Percentiles rank a stretch among this genome's conserved stretches.
Evolutionary conservation across 306 rosid genomes (phyloP).

Genomic region (Citrullus colocynthis): DNA sequence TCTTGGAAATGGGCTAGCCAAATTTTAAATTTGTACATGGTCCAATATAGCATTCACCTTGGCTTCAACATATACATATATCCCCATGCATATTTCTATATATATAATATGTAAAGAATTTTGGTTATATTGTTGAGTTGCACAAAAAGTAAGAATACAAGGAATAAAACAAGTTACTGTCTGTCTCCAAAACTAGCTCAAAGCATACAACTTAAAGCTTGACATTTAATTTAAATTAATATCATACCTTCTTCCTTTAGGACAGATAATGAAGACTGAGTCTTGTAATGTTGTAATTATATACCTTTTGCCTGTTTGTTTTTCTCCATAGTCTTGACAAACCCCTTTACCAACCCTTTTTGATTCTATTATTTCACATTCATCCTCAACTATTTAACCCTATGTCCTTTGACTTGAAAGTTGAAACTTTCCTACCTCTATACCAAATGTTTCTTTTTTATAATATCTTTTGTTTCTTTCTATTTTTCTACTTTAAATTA

Average conservation of each 20-base stretch:
- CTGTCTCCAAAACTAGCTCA: background rate
- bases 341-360: background rate
- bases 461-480: background rate
- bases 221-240: background rate
- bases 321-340: background rate
- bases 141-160: background rate
- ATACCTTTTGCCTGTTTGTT: background rate
- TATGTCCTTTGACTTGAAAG: background rate
- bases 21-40: background rate
- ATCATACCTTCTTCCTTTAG: background rate
- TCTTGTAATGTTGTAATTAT: constrained; percentile 6
- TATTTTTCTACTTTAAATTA: background rate
- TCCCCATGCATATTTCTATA: background rate
- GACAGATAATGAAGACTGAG: background rate
- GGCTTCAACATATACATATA: too few species aligned
- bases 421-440: background rate
- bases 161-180: constrained; percentile 2
- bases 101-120: too few species aligned
- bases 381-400: background rate
- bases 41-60: background rate
- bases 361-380: background rate
- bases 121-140: background rate
- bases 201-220: background rate
- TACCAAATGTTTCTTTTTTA: background rate
- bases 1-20: background rate